Conservation (phyloP, 305 asterid genomes). For the Caryopteris hybrid region DNA sequence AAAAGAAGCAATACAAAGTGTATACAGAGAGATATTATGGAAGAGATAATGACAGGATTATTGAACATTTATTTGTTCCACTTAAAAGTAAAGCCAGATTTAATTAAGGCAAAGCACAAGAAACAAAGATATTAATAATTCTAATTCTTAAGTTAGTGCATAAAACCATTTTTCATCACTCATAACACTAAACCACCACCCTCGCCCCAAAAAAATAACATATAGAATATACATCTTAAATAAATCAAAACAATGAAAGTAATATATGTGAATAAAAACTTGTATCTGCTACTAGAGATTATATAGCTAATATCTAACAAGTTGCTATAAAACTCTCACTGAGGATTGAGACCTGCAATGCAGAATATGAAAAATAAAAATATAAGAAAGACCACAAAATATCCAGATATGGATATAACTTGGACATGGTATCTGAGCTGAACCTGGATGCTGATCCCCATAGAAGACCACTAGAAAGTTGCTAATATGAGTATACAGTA, state of each 20-base stretch:
- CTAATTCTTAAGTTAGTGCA: background rate
- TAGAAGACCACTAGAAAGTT: too few species aligned
- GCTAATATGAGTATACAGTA: background rate
- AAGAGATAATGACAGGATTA: background rate
- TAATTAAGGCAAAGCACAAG: background rate
- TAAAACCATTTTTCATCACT: constrained; percentile 1
- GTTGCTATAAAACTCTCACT: too few species aligned
- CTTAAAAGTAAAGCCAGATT: background rate
- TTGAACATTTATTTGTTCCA: background rate
- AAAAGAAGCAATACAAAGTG: background rate
- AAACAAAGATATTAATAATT: background rate
- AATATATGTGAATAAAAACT: too few species aligned
- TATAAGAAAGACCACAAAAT: background rate
- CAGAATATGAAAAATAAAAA: too few species aligned
- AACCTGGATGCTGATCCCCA: too few species aligned
- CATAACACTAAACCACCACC: background rate
- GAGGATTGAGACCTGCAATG: too few species aligned
- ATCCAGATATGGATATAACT: background rate
- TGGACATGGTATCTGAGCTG: too few species aligned
- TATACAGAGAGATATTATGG: background rate
- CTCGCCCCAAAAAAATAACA: too few species aligned
- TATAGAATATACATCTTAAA: too few species aligned
- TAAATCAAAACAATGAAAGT: too few species aligned
- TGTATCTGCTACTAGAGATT: too few species aligned
- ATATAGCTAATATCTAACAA: too few species aligned